Evolutionary conservation across 1,284 basidiomycete species (phyloP), one percentile per base, ranked within the genome.

Genomic region (Fomitopsis schrenkii): DNA sequence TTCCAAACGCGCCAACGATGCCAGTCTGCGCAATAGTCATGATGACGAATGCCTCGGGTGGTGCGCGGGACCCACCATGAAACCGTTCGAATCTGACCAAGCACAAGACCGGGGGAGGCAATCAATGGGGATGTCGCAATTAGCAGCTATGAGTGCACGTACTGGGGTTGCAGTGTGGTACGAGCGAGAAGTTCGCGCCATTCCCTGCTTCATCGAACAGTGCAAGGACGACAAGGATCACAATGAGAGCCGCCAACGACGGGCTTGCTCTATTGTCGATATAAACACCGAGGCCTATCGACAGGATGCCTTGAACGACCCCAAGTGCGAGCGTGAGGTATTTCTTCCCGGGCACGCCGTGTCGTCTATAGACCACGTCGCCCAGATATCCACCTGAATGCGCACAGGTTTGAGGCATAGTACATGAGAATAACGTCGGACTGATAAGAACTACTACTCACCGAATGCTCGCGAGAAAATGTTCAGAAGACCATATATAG

Each of bases 161-260:
- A 79, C 80, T 75, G 9, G 79, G 70, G 60, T 80, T 81, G 66
- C 81, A 82, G 66, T 84, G 83, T 0, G 83, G 83, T 1, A 83
- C 81, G 35, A 84, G 74, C 4, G 81, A 74, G 66, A 85, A 86
- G 67, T 81, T 83, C 2, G 79, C 78, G 3, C 84, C 84, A 61
- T 84, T 85, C 0, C 75, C 83, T 7, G 78, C 71, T 65, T 84
- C 81, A 58, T 77, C 77, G 64, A 78, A 77, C 35, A 79, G 72
- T 2, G 76, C 77, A 15, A 74, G 67, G 17, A 80, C 59, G 12
- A 69, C 62, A 60, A 77, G 65, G 28, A 77, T 55, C 3, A 70
- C 71, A 50, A 76, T 71, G 40, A 74, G 64, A 7, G 66, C 69
- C 5, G 65, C 67, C 5, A 73, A 59, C 2, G 68, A 71, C 12